A percentile compares a stretch with the other conserved stretches of the same genome.
These are phyloP conservation scores for Ganoderma multipileum DNA, from an alignment of 1,284 basidiomycete species.

Conservation along the genomic window DNA sequence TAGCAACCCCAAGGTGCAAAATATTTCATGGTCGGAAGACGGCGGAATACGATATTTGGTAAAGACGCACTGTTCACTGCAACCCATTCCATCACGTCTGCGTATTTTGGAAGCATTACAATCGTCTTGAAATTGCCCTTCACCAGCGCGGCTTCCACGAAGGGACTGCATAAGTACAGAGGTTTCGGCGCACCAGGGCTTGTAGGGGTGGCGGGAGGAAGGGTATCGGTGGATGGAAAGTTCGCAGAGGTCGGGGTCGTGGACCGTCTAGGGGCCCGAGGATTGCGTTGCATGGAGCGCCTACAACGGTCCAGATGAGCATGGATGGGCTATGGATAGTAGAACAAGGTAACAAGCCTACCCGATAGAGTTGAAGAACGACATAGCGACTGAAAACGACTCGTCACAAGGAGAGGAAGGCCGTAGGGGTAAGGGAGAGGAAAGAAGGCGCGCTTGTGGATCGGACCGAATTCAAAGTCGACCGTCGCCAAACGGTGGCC, in stretches of 20 bases:
- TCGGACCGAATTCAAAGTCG: constrained; percentile 2
- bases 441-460: not conserved
- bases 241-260: constrained; percentile 75
- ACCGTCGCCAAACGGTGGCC: constrained; percentile 3
- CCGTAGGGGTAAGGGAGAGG: not conserved
- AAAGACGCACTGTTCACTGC: constrained; percentile 89
- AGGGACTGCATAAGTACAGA: constrained; percentile 92
- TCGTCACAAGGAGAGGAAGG: not conserved
- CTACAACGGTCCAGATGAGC: constrained; percentile 42
- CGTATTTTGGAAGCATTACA: constrained; percentile 96
- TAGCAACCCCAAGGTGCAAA: not conserved
- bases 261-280: constrained; percentile 67
- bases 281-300: constrained; percentile 73
- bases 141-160: constrained; percentile 95
- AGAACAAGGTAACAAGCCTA: constrained; percentile 41
- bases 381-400: constrained; percentile 50
- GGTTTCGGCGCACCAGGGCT: constrained; percentile 64
- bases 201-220: constrained; percentile 48
- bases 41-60: not conserved
- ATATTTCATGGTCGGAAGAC: not conserved
- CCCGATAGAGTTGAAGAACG: constrained; percentile 83
- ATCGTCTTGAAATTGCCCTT: constrained; percentile 99
- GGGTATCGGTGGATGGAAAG: constrained; percentile 54
- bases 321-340: constrained; percentile 15
- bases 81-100: constrained; percentile 98